These are phyloP conservation scores for Aristolochia californica DNA, from an alignment of 164 flowering plant genomes.

Conservation along the genomic window DNA sequence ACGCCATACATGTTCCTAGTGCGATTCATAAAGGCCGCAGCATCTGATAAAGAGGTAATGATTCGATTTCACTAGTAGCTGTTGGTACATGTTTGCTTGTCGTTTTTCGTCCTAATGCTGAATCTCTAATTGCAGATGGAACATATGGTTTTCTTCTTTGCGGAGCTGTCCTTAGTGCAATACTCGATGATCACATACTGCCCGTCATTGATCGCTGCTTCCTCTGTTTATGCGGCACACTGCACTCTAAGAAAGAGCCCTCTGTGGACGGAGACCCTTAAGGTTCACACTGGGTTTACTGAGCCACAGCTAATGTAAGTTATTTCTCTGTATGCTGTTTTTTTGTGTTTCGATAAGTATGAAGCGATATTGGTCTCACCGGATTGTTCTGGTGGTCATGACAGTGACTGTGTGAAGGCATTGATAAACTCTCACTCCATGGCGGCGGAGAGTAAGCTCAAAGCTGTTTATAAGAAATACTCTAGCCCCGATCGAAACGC, in stretches of 20 bases:
- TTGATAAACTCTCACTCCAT: constrained; percentile 40
- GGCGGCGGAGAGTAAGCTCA: constrained; percentile 39
- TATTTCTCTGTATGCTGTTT: neutral
- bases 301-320: constrained; percentile 46
- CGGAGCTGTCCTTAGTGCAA: constrained; percentile 70
- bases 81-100: no score
- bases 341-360: neutral
- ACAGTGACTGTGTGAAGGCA: constrained; percentile 67
- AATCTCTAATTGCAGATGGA: constrained; percentile 34
- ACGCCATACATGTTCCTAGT: constrained; percentile 76
- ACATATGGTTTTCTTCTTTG: constrained; percentile 52
- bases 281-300: constrained; percentile 59
- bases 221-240: constrained; percentile 82
- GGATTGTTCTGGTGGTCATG: neutral
- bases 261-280: constrained; percentile 67
- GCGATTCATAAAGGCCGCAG: constrained; percentile 76
- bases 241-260: constrained; percentile 51
- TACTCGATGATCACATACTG: constrained; percentile 36
- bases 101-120: no score
- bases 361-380: no score
- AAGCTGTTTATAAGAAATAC: constrained; percentile 51
- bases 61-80: neutral
- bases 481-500: constrained; percentile 31
- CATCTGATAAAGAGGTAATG: constrained; percentile 31
- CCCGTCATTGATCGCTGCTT: constrained; percentile 89